phyloP scores from a whole-genome alignment of 1,139 yeast genomes.

The Diutina pseudorugosa region DNA sequence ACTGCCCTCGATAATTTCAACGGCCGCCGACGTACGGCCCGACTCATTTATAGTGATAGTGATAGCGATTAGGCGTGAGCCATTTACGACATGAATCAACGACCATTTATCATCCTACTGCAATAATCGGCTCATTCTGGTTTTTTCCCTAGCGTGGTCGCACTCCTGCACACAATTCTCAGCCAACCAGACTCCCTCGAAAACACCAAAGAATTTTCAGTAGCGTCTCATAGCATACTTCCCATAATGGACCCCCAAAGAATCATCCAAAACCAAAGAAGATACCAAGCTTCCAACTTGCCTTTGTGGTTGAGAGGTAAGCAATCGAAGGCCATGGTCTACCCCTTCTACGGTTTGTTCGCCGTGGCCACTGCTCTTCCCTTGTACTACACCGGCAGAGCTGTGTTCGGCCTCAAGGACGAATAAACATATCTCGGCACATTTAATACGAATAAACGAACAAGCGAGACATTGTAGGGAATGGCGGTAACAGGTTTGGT shows the following conservation, averaged over 20 bases:
- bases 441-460: not conserved
- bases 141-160: not conserved
- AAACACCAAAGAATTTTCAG: not conserved
- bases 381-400: constrained; percentile 69
- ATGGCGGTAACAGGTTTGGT: not conserved
- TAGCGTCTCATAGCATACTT: not conserved
- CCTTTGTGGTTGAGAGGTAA: constrained; percentile 65
- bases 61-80: not conserved
- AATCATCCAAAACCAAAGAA: constrained; percentile 64
- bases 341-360: constrained; percentile 85
- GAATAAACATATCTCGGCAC: constrained; percentile 5
- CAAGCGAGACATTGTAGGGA: not conserved
- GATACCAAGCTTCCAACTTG: constrained; percentile 59
- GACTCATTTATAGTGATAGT: not conserved
- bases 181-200: constrained; percentile 1
- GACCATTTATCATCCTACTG: not conserved
- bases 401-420: constrained; percentile 58
- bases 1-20: not conserved
- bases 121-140: not conserved
- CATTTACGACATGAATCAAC: not conserved
- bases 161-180: not conserved
- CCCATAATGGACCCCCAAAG: constrained; percentile 43
- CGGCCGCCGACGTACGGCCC: not conserved
- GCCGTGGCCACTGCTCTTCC: constrained; percentile 62
- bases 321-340: constrained; percentile 69